Evolutionary conservation across 1,284 basidiomycete genomes (phyloP), one percentile per base, ranked within the genome.

Genomic region (Tremellales sp.): DNA sequence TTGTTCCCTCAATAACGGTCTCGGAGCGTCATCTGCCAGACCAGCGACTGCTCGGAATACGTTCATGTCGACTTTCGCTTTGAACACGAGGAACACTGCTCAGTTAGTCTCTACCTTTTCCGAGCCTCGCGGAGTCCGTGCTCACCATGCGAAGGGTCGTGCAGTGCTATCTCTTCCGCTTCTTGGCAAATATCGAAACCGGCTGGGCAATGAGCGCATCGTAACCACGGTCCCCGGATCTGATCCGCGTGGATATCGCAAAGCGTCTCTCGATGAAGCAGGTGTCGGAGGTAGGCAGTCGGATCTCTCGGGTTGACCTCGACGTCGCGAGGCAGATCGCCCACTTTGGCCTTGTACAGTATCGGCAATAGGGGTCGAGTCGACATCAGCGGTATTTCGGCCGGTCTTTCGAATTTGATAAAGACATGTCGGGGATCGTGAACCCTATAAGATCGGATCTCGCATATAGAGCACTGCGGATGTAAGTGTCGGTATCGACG

Each of bases 391-490:
- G 81, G 79, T 19, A 79, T 77, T 46, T 87, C 79, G 13, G 91
- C 83, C 1, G 85, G 87, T 8, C 87, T 80, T 39, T 84, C 83
- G 31, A 93, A 77, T 65, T 88, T 90, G 78, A 92, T 83, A 76
- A 93, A 94, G 25, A 87, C 77, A 60, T 94, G 89, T 70, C 80
- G 80, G 0, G 88, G 82, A 66, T 92, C 83, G 64, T 94, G 89
- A 21, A 88, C 61, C 8, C 79, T 73, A 62, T 90, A 88, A 0
- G 88, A 91, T 33, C 78, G 78, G 37, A 77, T 70, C 72, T 94
- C 90, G 67, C 90, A 94, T 22, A 78, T 77, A 21, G 80, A 76
- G 67, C 90, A 93, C 87, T 91, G 49, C 19, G n/a, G n/a, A 35
- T 19, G 26, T n/a, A 45, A 41, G 22, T 15, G n/a, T 10, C 12